Percentiles rank a stretch among this genome's conserved stretches.
Conservation (phyloP, 352 stramenopile genomes). For the Globisporangium paddicum region DNA sequence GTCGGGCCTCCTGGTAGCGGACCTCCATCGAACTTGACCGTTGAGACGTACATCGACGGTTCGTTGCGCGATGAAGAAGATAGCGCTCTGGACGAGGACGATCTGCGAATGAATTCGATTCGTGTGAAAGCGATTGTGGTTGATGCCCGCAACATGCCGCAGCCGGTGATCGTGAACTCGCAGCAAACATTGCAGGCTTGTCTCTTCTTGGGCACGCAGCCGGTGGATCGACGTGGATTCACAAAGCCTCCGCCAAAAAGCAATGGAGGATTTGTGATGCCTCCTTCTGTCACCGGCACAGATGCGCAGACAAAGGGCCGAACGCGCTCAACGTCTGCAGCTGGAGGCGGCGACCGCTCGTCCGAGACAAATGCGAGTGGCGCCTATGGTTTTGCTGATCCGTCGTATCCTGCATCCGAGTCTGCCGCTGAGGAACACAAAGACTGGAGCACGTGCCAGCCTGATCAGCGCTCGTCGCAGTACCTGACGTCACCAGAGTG, state of each 20-base stretch:
- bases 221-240: constrained; percentile 79
- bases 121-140: constrained; percentile 86
- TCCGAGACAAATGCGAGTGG: constrained; percentile 54
- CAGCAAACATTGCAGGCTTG: constrained; percentile 85
- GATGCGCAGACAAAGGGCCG: constrained; percentile 62
- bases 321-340: constrained; percentile 50
- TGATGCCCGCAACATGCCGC: constrained; percentile 81
- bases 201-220: constrained; percentile 81
- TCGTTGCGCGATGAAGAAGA: constrained; percentile 74
- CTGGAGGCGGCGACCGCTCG: constrained; percentile 49
- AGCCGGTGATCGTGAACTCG: constrained; percentile 84
- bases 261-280: constrained; percentile 81
- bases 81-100: constrained; percentile 56
- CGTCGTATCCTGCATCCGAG: constrained; percentile 49
- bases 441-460: constrained; percentile 85
- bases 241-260: constrained; percentile 84
- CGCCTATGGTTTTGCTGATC: constrained; percentile 53
- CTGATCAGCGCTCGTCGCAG: constrained; percentile 71
- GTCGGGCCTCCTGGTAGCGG: constrained; percentile 79
- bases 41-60: constrained; percentile 88
- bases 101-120: constrained; percentile 85
- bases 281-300: constrained; percentile 35
- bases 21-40: constrained; percentile 77
- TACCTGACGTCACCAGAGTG: constrained; percentile 64
- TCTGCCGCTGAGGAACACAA: constrained; percentile 82